These are phyloP conservation scores for Cucurbita pepo DNA, from an alignment of 306 rosid species.

Conservation along the genomic window DNA sequence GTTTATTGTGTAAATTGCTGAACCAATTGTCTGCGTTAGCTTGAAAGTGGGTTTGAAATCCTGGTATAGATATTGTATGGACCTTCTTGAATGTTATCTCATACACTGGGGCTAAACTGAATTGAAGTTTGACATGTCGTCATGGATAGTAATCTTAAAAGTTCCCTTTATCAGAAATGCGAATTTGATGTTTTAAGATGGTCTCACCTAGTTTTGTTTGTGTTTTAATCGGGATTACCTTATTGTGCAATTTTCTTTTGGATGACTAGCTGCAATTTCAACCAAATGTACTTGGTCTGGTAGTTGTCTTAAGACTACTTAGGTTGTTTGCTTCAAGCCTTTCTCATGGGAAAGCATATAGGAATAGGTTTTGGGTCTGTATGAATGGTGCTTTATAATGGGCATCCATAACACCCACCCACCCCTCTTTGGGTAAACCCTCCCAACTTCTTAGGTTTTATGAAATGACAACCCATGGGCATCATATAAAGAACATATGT, in stretches of 20 bases:
- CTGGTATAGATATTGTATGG: background rate
- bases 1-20: background rate
- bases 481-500: background rate
- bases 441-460: background rate
- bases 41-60: background rate
- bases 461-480: background rate
- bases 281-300: background rate
- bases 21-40: background rate
- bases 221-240: background rate
- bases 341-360: background rate
- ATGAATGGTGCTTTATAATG: background rate
- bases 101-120: background rate
- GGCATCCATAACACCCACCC: background rate
- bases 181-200: background rate
- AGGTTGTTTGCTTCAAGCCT: background rate
- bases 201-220: background rate
- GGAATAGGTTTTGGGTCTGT: background rate
- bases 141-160: background rate
- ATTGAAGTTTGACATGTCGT: background rate
- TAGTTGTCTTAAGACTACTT: no score
- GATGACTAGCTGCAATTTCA: background rate
- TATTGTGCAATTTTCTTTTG: background rate
- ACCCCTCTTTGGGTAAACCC: background rate
- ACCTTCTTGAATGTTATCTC: background rate
- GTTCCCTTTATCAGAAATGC: background rate